These are phyloP conservation scores for Epithele typhae DNA, from an alignment of 768 basidiomycete genomes.

Conservation along the genomic window DNA sequence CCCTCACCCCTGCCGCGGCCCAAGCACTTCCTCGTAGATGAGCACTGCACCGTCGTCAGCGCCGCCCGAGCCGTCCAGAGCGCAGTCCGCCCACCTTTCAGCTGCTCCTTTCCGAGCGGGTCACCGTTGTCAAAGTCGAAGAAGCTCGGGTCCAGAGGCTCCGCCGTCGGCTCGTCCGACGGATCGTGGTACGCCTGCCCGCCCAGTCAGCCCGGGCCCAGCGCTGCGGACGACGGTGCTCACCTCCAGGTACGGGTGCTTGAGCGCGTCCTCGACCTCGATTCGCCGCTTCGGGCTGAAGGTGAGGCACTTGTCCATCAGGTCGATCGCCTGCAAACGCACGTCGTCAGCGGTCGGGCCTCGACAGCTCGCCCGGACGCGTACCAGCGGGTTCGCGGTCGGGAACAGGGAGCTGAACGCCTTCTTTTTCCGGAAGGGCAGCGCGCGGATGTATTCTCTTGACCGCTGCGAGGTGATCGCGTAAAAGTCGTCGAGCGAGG, in stretches of 20 bases:
- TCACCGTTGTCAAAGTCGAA: conserved; percentile 80
- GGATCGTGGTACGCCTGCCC: conserved; percentile 82
- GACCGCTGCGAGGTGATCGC: conserved; percentile 79
- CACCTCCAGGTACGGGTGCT: conserved; percentile 86
- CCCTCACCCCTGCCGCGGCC: conserved; percentile 17
- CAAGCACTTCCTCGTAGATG: conserved; percentile 32
- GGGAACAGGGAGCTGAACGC: conserved; percentile 69
- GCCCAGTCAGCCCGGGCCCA: not conserved
- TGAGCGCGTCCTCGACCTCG: conserved; percentile 81
- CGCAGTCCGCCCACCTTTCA: conserved; percentile 49
- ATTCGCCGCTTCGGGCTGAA: conserved; percentile 87
- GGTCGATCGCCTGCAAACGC: conserved; percentile 66
- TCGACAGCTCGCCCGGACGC: conserved; percentile 23
- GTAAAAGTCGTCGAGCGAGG: conserved; percentile 91
- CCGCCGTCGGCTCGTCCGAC: conserved; percentile 82
- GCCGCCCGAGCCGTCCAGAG: not conserved
- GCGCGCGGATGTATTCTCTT: conserved; percentile 83
- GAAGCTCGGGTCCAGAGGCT: conserved; percentile 69
- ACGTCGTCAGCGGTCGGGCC: conserved; percentile 3
- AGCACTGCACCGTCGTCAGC: conserved; percentile 17
- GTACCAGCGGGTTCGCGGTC: conserved; percentile 64
- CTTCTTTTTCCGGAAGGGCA: conserved; percentile 82
- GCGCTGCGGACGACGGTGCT: conserved; percentile 19
- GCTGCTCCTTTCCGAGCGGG: conserved; percentile 57
- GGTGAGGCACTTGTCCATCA: conserved; percentile 76